These are phyloP conservation scores for Trametes cingulata DNA, from an alignment of 768 basidiomycete genomes.

Conservation along the genomic window DNA sequence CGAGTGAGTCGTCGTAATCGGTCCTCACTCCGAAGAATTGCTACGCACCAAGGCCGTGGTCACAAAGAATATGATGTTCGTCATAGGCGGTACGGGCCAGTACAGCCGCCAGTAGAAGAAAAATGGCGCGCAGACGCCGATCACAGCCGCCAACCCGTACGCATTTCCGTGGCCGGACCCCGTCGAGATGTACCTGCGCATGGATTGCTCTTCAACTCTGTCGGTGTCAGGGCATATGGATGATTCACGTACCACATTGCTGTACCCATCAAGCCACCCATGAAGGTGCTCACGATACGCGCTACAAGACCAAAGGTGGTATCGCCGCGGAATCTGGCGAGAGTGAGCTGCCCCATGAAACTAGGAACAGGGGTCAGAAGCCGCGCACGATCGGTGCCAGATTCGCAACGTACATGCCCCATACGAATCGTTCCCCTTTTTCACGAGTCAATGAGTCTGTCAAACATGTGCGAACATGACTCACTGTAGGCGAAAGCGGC, in stretches of 20 bases:
- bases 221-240: too few species aligned
- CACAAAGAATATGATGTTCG: conserved; percentile 67
- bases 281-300: conserved; percentile 64
- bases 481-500: conserved; percentile 60
- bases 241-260: conserved; percentile 61
- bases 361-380: conserved; percentile 34
- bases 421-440: conserved; percentile 62
- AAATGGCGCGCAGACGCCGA: conserved; percentile 69
- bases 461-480: conserved; percentile 21
- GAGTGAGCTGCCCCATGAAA: conserved; percentile 74
- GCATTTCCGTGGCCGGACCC: conserved; percentile 60
- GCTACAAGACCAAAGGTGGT: conserved; percentile 66
- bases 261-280: conserved; percentile 62
- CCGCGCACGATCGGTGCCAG: not conserved
- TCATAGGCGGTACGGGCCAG: conserved; percentile 72
- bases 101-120: conserved; percentile 73
- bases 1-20: not conserved
- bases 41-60: conserved; percentile 57
- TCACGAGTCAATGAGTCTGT: not conserved
- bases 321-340: conserved; percentile 73
- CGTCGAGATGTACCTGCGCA: conserved; percentile 65
- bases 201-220: not conserved
- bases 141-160: conserved; percentile 70
- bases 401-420: conserved; percentile 61
- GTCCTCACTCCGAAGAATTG: not conserved